Conservation (phyloP, 192 early-diverging fungal species). For the Piromyces finnis region DNA sequence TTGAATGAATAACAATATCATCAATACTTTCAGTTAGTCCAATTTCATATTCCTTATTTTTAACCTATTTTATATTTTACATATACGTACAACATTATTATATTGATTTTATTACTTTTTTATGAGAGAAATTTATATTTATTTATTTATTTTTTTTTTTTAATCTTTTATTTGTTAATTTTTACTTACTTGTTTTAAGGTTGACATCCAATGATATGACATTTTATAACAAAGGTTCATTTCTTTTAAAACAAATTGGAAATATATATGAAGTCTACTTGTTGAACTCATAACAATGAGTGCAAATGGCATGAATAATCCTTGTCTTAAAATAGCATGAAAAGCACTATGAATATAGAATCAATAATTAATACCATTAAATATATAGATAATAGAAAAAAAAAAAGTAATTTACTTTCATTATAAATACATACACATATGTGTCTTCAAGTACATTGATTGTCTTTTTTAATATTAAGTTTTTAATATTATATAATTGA, state of each 20-base stretch:
- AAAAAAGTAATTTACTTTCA: too few relatives aligned
- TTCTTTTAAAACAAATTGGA: neutral
- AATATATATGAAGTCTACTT: neutral
- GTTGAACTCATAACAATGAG: neutral
- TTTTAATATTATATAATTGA: too few relatives aligned
- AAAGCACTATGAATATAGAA: neutral
- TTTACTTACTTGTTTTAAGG: neutral
- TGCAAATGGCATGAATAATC: neutral
- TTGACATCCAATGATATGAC: neutral
- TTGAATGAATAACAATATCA: neutral
- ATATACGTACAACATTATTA: too few relatives aligned
- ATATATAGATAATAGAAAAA: too few relatives aligned
- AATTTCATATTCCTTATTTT: neutral
- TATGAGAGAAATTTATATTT: too few relatives aligned
- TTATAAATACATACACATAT: neutral
- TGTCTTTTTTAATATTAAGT: neutral
- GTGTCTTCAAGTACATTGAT: neutral
- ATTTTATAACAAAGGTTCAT: neutral
- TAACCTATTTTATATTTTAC: too few relatives aligned
- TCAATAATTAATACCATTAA: too few relatives aligned
- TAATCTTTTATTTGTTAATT: neutral
- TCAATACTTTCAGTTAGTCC: neutral
- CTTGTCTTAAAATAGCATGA: neutral
- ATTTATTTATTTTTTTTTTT: too few relatives aligned
- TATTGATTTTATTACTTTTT: too few relatives aligned